Conservation (phyloP, 305 asterid species). For the Nicotiana rustica region DNA sequence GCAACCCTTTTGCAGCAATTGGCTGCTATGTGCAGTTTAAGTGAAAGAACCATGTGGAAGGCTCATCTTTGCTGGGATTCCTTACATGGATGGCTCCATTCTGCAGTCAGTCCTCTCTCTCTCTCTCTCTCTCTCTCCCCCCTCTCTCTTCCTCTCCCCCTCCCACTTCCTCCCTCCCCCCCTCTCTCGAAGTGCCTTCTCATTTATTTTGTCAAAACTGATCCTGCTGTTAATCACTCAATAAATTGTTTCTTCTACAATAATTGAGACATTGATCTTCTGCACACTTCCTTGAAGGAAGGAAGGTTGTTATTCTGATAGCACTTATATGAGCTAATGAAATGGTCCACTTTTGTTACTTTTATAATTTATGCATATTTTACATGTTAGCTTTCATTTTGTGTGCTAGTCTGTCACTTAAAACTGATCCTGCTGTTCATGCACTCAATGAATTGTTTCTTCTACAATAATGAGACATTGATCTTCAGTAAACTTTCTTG, state of each 20-base stretch:
- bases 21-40: constrained; percentile 81
- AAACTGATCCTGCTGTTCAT: constrained; percentile 22
- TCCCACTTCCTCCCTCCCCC: constrained; percentile 43
- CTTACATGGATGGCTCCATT: constrained; percentile 73
- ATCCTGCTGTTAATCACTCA: constrained; percentile 20
- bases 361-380: not conserved
- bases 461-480: not conserved
- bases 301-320: not conserved
- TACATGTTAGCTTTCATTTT: constrained; percentile 16
- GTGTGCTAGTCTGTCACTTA: not conserved
- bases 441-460: not conserved
- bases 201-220: constrained; percentile 20
- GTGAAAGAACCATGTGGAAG: constrained; percentile 69
- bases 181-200: not conserved
- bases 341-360: not conserved
- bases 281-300: constrained; percentile 25
- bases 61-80: constrained; percentile 72
- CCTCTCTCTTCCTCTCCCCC: constrained; percentile 35
- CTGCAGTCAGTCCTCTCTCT: constrained; percentile 65
- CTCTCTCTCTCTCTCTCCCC: constrained; percentile 44
- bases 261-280: not conserved
- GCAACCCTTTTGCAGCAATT: constrained; percentile 78
- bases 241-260: not conserved
- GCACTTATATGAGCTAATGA: constrained; percentile 21
- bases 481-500: constrained; percentile 15